Conservation (phyloP, 768 basidiomycete genomes). For the Neoboletus subvelutipes region DNA sequence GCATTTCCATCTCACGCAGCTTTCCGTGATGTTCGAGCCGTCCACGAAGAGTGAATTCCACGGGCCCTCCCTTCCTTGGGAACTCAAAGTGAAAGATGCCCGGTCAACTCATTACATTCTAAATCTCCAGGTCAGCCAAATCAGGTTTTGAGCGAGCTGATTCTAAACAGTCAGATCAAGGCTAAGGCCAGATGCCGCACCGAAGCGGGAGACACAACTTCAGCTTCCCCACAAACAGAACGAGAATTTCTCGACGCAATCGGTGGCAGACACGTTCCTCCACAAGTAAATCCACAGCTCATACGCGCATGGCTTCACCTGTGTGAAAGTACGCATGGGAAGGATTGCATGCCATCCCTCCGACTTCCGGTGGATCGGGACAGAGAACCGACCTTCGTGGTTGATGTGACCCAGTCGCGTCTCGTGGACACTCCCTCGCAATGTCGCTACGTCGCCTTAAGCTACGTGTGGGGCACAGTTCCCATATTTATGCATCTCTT, state of each 20-base stretch:
- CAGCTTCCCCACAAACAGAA: neutral
- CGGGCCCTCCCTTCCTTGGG: conserved; percentile 13
- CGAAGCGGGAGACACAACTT: neutral
- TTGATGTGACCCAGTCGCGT: conserved; percentile 14
- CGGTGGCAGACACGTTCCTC: conserved; percentile 9
- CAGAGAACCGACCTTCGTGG: conserved; percentile 8
- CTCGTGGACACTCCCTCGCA: conserved; percentile 14
- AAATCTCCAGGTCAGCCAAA: conserved; percentile 5
- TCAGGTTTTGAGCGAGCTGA: neutral
- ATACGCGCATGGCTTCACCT: conserved; percentile 12
- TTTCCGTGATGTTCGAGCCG: conserved; percentile 3
- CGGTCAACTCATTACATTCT: neutral
- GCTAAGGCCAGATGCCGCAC: neutral
- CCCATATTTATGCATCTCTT: conserved; percentile 7
- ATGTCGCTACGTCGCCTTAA: conserved; percentile 24
- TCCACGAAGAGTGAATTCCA: no score
- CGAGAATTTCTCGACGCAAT: neutral
- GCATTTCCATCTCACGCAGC: conserved; percentile 17
- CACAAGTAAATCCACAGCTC: conserved; percentile 4
- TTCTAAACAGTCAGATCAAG: neutral
- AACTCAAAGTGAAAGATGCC: neutral
- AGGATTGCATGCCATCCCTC: conserved; percentile 2
- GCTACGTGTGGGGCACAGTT: conserved; percentile 20
- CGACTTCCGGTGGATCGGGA: neutral
- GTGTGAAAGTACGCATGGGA: conserved; percentile 11